Evolutionary conservation across 2,329 filamentous ascomycete genomes (phyloP), one percentile per base, ranked within the genome.

Genomic region (Penicillium sp.): DNA sequence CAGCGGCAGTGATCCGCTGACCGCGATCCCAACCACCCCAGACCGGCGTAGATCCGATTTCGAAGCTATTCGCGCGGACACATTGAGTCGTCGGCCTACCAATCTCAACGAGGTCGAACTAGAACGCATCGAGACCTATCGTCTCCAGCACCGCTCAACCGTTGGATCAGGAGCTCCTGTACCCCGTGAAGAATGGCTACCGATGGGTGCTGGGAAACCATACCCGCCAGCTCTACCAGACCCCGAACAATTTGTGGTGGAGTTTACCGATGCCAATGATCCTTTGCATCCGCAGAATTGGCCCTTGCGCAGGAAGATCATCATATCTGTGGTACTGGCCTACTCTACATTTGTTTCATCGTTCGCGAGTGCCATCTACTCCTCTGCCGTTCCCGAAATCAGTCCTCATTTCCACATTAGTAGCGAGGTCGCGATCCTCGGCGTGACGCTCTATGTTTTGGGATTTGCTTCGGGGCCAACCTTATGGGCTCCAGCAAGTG

Each of bases 281-380:
- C 81, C 82, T 0, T 14, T 81, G 22, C 81, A 84, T 70, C 81
- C 83, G 1, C 80, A 83, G 67, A 85, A 85, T 53, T 85, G 83
- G 82, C 70, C 78, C 0, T 42, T 63, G 19, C 72, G 71, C 58
- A 79, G 75, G 67, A 85, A 83, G 40, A 51, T 68, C 3, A 40
- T 54, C 6, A 65, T 74, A 4, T 73, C 73, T 1, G 55, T 58
- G 28, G 61, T 70, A 1, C 60, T 75, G 5, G 69, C 70, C 14
- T 85, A 81, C 56, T 80, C 80, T 6, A 85, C 84, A 3, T 76
- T 86, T 42, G 73, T 78, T 1, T 76, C 80, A 0, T 81, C 83
- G 0, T 85, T 86, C 61, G 79, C 80, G 0, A 78, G 75, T 8
- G 88, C 86, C 73, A 87, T 92, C 68, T 92, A 91, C 78, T 90